Conservation (phyloP, 352 stramenopile species). For the Thraustochytrium sp. region DNA sequence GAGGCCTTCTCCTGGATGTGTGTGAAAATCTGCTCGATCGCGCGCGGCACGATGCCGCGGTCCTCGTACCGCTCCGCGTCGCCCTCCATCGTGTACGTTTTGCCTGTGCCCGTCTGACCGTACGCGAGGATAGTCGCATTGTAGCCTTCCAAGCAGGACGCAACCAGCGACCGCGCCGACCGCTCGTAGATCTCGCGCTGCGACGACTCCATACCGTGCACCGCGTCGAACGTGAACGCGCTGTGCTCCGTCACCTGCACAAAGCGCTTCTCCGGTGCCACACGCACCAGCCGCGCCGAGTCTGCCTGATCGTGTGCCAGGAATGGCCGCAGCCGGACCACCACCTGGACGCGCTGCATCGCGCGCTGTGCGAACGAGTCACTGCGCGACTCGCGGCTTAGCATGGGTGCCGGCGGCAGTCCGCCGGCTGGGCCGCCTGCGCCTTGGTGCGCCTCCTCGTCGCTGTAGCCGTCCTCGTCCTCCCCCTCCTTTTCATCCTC, state of each 20-base stretch:
- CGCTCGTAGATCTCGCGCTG: constrained; percentile 86
- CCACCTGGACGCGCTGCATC: neutral
- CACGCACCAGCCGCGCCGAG: neutral
- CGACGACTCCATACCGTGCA: constrained; percentile 82
- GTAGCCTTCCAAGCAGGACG: constrained; percentile 72
- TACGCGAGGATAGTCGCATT: constrained; percentile 63
- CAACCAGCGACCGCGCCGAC: constrained; percentile 80
- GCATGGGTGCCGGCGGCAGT: neutral
- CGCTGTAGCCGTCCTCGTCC: neutral
- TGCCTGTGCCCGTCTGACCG: constrained; percentile 59
- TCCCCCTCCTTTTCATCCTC: too few species aligned
- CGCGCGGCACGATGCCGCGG: constrained; percentile 57
- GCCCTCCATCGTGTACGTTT: constrained; percentile 63
- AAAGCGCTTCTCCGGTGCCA: neutral
- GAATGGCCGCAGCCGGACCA: neutral
- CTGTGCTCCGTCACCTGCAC: neutral
- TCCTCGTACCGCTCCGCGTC: constrained; percentile 45
- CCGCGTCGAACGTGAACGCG: constrained; percentile 77
- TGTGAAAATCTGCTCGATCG: constrained; percentile 56
- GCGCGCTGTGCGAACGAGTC: neutral
- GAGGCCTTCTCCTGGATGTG: constrained; percentile 72
- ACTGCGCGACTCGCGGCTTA: neutral
- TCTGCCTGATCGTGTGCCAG: neutral
- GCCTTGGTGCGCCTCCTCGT: neutral
- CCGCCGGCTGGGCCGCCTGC: neutral